These are phyloP conservation scores for Drosera capensis DNA, from an alignment of 148 eudicot genomes.

Conservation along the genomic window DNA sequence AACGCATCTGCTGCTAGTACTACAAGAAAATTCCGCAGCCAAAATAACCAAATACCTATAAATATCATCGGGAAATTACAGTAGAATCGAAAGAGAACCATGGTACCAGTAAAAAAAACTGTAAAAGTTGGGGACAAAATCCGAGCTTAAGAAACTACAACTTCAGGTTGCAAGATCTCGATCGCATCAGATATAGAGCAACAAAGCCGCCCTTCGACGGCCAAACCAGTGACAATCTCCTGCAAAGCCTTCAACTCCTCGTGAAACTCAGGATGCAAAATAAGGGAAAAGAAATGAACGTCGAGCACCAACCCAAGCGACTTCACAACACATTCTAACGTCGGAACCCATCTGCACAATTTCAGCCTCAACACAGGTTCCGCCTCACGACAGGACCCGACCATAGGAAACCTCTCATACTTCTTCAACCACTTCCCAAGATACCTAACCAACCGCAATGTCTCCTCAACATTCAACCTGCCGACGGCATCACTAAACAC, in stretches of 20 bases:
- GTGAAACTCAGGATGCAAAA: slow-evolving; percentile 61
- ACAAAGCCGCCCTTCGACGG: slow-evolving; percentile 47
- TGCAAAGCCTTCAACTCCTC: slow-evolving; percentile 48
- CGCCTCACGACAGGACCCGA: slow-evolving; percentile 30
- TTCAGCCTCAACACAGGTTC: slow-evolving; percentile 26
- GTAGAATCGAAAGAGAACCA: too few relatives aligned
- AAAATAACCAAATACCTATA: too few relatives aligned
- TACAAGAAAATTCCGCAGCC: too few relatives aligned
- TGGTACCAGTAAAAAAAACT: too few relatives aligned
- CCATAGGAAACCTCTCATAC: slow-evolving; percentile 72
- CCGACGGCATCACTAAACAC: slow-evolving; percentile 49
- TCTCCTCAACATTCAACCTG: slow-evolving; percentile 47
- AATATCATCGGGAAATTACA: too few relatives aligned
- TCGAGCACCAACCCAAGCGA: slow-evolving; percentile 57
- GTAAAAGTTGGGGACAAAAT: too few relatives aligned
- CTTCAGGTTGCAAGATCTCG: slow-evolving; percentile 28
- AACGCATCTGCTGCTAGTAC: too few relatives aligned
- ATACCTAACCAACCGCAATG: slow-evolving; percentile 49
- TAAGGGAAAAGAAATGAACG: slow-evolving; percentile 77
- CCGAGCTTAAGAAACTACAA: slow-evolving; percentile 19
- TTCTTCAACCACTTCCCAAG: slow-evolving; percentile 76
- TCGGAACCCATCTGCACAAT: slow-evolving; percentile 51
- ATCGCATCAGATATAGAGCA: slow-evolving; percentile 38
- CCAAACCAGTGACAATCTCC: slow-evolving; percentile 36
- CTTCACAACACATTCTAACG: slow-evolving; percentile 35